Evolutionary conservation across 345 rosid genomes (phyloP).

Genomic region (Chamaenerion angustifolium): DNA sequence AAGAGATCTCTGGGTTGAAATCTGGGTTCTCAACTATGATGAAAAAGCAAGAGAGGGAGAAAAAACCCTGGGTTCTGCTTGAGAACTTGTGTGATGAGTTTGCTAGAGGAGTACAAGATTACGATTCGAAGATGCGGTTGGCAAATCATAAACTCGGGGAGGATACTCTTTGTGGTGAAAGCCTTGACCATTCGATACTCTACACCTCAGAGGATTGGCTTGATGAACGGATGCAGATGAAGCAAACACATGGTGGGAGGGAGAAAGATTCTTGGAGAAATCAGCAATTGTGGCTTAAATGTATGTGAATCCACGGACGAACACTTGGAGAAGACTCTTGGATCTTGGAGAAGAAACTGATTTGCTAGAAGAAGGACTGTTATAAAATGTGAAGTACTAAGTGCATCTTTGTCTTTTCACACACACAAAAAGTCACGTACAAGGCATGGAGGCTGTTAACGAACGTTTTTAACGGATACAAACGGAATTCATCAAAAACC

Average conservation of each 20-base stretch:
- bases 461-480: too few relatives aligned
- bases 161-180: conserved; percentile 28
- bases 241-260: conserved; percentile 32
- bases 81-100: conserved; percentile 87
- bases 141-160: conserved; percentile 32
- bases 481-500: too few relatives aligned
- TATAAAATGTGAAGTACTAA: too few relatives aligned
- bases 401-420: too few relatives aligned
- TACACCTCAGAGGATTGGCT: conserved; percentile 87
- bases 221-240: conserved; percentile 70
- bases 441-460: too few relatives aligned
- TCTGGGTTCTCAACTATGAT: conserved; percentile 44
- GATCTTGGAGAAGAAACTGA: too few relatives aligned
- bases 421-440: too few relatives aligned
- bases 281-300: too few relatives aligned
- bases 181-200: conserved; percentile 42
- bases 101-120: conserved; percentile 68
- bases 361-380: too few relatives aligned
- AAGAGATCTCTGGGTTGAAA: conserved; percentile 54
- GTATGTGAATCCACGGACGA: too few relatives aligned
- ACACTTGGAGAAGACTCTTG: too few relatives aligned
- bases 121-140: conserved; percentile 47
- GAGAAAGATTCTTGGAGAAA: too few relatives aligned
- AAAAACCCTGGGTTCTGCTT: conserved; percentile 45
- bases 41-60: conserved; percentile 67